phyloP scores from a whole-genome alignment of 345 rosid species.

The Mangifera indica region DNA sequence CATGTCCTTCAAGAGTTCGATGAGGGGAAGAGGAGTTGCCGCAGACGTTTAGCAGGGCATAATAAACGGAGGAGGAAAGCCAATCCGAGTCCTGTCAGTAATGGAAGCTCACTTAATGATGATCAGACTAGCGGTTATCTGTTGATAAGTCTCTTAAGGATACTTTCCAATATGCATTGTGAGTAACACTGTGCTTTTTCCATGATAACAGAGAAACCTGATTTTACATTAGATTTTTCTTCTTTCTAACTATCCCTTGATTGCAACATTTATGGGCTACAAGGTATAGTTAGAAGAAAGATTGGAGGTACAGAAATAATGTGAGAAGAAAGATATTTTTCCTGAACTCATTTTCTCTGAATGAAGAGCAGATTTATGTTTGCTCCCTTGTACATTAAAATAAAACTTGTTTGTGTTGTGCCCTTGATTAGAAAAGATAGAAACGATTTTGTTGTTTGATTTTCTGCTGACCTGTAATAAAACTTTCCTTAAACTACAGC shows the following conservation, averaged over 20 bases:
- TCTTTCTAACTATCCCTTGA: neutral
- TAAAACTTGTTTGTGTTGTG: neutral
- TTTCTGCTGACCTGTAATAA: neutral
- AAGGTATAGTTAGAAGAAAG: no score
- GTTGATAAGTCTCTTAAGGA: constrained; percentile 76
- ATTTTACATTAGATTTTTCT: neutral
- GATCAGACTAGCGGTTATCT: constrained; percentile 82
- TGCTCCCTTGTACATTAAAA: no score
- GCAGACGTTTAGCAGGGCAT: constrained; percentile 98
- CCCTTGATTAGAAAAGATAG: constrained; percentile 1
- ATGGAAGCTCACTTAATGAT: constrained; percentile 55
- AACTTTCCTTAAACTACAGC: constrained; percentile 50
- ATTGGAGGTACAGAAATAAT: neutral
- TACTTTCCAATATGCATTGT: constrained; percentile 92
- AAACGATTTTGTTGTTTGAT: neutral
- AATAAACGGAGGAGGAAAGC: constrained; percentile 96
- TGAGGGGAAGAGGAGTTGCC: constrained; percentile 99
- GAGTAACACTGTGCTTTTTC: constrained; percentile 28
- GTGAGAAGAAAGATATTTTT: neutral
- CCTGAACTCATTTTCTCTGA: neutral
- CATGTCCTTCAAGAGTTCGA: constrained; percentile 97
- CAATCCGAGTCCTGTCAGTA: constrained; percentile 63
- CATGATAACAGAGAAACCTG: neutral
- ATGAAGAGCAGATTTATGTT: no score
- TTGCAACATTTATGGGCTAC: neutral